Evolutionary conservation across 768 basidiomycete species (phyloP).

Genomic region (Gautieria morchelliformis): DNA sequence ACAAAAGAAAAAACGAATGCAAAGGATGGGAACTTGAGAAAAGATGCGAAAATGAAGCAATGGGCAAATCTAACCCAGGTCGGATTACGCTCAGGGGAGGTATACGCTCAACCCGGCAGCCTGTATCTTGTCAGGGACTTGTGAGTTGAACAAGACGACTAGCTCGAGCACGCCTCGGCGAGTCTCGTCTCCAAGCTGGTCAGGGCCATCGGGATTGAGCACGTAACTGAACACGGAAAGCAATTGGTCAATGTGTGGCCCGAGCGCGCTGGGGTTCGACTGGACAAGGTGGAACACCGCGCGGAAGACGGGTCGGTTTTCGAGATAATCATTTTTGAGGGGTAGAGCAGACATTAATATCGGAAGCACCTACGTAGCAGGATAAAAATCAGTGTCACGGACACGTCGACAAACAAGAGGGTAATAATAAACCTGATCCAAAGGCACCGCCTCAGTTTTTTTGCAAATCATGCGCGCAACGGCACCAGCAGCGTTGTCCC

Average conservation of each 20-base stretch:
- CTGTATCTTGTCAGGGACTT: conserved; percentile 71
- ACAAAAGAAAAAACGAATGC: neutral
- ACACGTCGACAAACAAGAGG: neutral
- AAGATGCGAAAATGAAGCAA: neutral
- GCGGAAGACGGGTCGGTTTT: conserved; percentile 84
- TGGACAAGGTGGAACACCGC: conserved; percentile 84
- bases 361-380: conserved; percentile 55
- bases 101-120: conserved; percentile 59
- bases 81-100: conserved; percentile 1
- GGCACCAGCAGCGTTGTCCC: conserved; percentile 95
- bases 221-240: conserved; percentile 74
- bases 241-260: conserved; percentile 69
- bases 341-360: conserved; percentile 77
- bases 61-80: neutral
- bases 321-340: conserved; percentile 77
- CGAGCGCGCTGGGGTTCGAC: conserved; percentile 57
- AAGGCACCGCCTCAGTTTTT: conserved; percentile 69
- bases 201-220: conserved; percentile 61
- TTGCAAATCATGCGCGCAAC: conserved; percentile 81
- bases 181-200: conserved; percentile 76
- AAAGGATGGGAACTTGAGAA: neutral
- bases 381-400: neutral
- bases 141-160: conserved; percentile 57
- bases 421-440: conserved; percentile 35
- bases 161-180: conserved; percentile 68